A percentile compares a stretch with the other conserved stretches of the same genome.
These are phyloP conservation scores for Plasmodium malariae DNA, from an alignment of 169 alveolate genomes.

Conservation along the genomic window DNA sequence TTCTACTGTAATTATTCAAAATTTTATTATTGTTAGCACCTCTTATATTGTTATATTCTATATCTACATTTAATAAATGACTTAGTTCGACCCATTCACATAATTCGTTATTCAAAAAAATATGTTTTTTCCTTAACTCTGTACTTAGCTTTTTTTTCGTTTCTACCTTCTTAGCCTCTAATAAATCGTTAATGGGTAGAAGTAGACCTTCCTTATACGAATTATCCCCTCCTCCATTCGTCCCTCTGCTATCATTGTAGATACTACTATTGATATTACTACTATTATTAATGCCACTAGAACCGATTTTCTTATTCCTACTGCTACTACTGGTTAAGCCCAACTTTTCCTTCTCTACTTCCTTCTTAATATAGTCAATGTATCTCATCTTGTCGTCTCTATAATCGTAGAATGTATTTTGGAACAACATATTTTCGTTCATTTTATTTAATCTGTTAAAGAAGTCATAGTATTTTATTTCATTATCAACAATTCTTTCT, in stretches of 20 bases:
- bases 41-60: slow-evolving; percentile 62
- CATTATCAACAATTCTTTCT: slow-evolving; percentile 42
- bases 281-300: not conserved
- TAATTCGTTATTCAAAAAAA: slow-evolving; percentile 65
- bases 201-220: slow-evolving; percentile 1
- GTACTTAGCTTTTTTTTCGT: slow-evolving; percentile 30
- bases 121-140: slow-evolving; percentile 35
- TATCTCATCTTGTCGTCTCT: slow-evolving; percentile 55
- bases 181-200: slow-evolving; percentile 21
- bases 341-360: not conserved
- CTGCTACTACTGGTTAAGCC: not conserved
- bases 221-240: not conserved
- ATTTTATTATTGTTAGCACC: slow-evolving; percentile 9
- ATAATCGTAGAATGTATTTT: slow-evolving; percentile 5
- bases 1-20: slow-evolving; percentile 65
- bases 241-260: not conserved
- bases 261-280: not conserved
- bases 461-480: slow-evolving; percentile 40
- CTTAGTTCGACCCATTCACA: slow-evolving; percentile 76
- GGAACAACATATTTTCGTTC: slow-evolving; percentile 39
- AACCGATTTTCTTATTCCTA: not conserved
- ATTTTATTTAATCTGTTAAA: slow-evolving; percentile 42
- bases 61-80: slow-evolving; percentile 49
- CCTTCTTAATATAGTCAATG: slow-evolving; percentile 15
- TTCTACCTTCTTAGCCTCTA: slow-evolving; percentile 33